Percentiles rank a stretch among this genome's conserved stretches.
Conservation (phyloP, 768 basidiomycete genomes). For the Pleurotus giganteus region DNA sequence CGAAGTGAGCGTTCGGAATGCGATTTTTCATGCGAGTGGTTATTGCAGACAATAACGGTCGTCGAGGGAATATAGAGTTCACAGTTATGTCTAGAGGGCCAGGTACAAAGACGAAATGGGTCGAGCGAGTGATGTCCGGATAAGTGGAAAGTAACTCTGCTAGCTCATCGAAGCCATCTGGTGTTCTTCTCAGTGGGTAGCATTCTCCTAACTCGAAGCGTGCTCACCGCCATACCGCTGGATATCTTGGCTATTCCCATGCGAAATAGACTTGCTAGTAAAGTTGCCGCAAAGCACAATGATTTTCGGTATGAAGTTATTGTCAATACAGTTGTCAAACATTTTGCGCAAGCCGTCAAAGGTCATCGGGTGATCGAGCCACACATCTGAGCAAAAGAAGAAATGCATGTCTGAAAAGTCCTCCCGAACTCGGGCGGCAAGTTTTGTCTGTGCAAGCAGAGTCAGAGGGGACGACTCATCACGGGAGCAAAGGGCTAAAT, state of each 20-base stretch:
- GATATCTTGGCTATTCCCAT: constrained; percentile 76
- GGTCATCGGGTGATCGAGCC: constrained; percentile 88
- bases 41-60: constrained; percentile 76
- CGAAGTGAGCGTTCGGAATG: constrained; percentile 80
- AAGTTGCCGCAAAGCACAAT: constrained; percentile 97
- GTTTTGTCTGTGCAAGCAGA: constrained; percentile 48
- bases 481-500: constrained; percentile 20
- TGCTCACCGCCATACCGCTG: constrained; percentile 79
- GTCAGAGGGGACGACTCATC: neutral
- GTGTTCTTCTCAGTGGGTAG: too few relatives aligned
- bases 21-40: constrained; percentile 64
- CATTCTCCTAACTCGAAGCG: too few relatives aligned
- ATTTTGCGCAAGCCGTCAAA: constrained; percentile 77
- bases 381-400: constrained; percentile 94
- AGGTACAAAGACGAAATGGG: constrained; percentile 93
- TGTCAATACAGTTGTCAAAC: constrained; percentile 88
- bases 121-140: constrained; percentile 68
- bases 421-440: constrained; percentile 57
- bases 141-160: constrained; percentile 84
- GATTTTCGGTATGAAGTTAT: constrained; percentile 81
- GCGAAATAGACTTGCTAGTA: constrained; percentile 74
- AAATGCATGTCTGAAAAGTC: constrained; percentile 80
- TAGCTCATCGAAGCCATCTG: constrained; percentile 85
- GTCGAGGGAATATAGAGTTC: constrained; percentile 78
- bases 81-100: constrained; percentile 89